Evolutionary conservation across 495 filamentous ascomycete genomes (phyloP), one percentile per base, ranked within the genome.

Genomic region (Neurospora sp.): DNA sequence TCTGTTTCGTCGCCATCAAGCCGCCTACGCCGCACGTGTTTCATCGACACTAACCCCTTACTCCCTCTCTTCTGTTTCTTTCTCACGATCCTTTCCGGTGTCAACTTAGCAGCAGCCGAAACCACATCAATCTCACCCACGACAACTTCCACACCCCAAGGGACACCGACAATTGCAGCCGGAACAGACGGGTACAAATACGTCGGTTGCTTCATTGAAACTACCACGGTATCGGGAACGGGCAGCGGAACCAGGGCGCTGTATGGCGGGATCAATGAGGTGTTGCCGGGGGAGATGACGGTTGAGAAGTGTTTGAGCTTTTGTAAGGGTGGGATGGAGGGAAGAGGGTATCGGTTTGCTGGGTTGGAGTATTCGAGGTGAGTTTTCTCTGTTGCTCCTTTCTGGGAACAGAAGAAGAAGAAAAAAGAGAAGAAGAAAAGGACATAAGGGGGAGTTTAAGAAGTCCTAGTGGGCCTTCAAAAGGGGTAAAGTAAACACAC

Each of bases 161-260:
- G n/a, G n/a, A n/a, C n/a, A n/a, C n/a, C n/a, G 85, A 80, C 75
- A 85, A 86, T 72, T 85, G 87, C 76, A 84, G 82, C 20, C 7
- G 54, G 54, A 27, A 27, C 41, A 2, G 23, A 54, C 41, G 72
- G 76, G 1, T 85, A 83, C 76, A 70, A 39, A 20, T 87, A 88
- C 73, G 62, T 74, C 1, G 86, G 86, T n/a, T 88, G 86, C 78
- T 86, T 79, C 74, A 86, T 85, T 70, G 85, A 88, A 75, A 85
- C 84, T 11, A 82, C 79, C 1, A 72, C 73, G n/a, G 16, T 83
- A 0, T 71, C 81, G 4, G 78, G 77, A 69, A 81, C 74, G 37
- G 7, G 27, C 14, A 59, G 73, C 69, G 80, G 79, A 11, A 48
- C 20, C 18, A 74, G 79, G 73, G 82, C 79, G 41, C 76, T 88